Base-by-base conservation (phyloP, 2,329 filamentous ascomycete species). In the Acephala macrosclerotiorum region DNA sequence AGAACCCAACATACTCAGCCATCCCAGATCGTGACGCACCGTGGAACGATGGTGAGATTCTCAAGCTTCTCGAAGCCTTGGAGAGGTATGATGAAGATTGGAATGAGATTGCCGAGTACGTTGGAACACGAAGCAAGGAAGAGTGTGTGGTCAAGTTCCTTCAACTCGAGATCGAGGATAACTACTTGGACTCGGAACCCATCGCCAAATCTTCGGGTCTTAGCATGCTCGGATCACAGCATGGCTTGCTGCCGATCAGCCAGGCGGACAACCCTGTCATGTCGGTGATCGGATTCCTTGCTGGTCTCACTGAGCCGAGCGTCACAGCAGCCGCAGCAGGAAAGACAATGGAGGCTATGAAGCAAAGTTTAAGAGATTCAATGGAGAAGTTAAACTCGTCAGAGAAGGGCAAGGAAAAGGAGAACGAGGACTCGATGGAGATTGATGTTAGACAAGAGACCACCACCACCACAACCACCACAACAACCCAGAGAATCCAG, bases 101-200 rank as follows among this genome's bases (percentile, higher is more conserved):
- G 96, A 91, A 92, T 65, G 89, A 93, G 74, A 94, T 99, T 71
- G 90, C 96, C 1, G 93, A 95, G 69, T 92, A 97, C 75, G 96
- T 99, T 51, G 92, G 92, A 58, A 96, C 93, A 2, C 90, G 95
- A 66, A 97, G 94, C 1, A 87, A 93, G 61, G 96, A 99, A 78
- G 95, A 99, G 80, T 99, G 96, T 77, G 95, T 98, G 18, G 85
- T 98, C 73, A 96, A 97, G 77, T 99, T 99, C 82, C 80, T 99
- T 70, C 94, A 97, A 76, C 84, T 99, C 40, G 95, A 97, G 72
- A 99, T 99, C 68, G 96, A 98, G 78, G 95, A 97, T 81, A 96
- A 97, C 78, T 99, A 97, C 75, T 83, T 97, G 11, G 94, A 98
- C 74, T 89, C 93, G 8, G 90, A 95, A 74, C 83, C 85, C 8